Percentiles rank a stretch among this genome's conserved stretches.
Evolutionary conservation across 2,329 filamentous ascomycete genomes (phyloP).

Genomic region (Exophiala aquamarina): DNA sequence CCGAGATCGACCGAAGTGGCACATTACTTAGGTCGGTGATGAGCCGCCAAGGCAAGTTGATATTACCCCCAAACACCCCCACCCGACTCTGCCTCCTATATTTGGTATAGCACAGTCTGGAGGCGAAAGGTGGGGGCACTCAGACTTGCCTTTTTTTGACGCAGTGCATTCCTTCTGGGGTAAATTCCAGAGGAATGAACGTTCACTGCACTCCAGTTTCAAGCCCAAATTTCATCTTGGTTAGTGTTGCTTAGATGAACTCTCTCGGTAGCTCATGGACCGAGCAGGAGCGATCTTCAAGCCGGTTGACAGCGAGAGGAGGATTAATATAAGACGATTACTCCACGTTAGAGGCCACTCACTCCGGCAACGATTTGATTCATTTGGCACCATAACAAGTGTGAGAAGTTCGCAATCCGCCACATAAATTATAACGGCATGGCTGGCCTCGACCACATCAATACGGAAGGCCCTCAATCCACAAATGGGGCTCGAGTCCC

Average conservation of each 20-base stretch:
- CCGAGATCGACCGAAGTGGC: slow-evolving; percentile 4
- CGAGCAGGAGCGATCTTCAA: not conserved
- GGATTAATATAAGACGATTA: not conserved
- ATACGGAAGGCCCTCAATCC: not conserved
- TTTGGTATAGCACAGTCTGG: not conserved
- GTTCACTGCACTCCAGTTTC: not conserved
- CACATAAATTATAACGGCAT: slow-evolving; percentile 2
- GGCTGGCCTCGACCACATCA: slow-evolving; percentile 5
- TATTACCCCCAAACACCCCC: not conserved
- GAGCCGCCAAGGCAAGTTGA: too few relatives aligned
- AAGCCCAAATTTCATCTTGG: not conserved
- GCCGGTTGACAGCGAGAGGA: not conserved
- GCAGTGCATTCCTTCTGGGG: not conserved
- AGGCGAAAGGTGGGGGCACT: too few relatives aligned
- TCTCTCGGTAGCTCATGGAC: too few relatives aligned
- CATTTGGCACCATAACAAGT: too few relatives aligned
- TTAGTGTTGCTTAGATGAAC: too few relatives aligned
- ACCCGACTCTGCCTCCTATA: not conserved
- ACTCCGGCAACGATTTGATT: too few relatives aligned
- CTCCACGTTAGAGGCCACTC: too few relatives aligned
- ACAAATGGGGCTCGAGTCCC: not conserved
- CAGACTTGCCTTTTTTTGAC: not conserved
- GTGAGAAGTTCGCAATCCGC: too few relatives aligned
- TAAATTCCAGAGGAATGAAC: slow-evolving; percentile 2
- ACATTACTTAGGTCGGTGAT: too few relatives aligned